These are phyloP conservation scores for Sporothrix globosa DNA, from an alignment of 2,329 filamentous ascomycete genomes.

Conservation along the genomic window DNA sequence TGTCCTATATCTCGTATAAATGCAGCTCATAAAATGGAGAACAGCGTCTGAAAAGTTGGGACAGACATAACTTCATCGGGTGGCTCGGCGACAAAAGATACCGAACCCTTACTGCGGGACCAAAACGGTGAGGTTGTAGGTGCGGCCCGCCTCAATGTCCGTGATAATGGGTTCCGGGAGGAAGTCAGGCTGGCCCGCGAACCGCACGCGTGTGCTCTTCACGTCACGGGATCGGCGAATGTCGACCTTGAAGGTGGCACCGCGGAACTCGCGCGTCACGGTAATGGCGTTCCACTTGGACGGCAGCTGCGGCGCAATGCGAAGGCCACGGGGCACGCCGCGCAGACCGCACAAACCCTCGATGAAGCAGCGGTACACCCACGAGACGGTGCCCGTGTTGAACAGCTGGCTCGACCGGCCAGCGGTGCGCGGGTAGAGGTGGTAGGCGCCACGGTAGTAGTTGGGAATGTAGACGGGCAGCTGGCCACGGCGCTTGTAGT, in stretches of 20 bases:
- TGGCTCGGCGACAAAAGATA: neutral
- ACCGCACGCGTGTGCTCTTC: constrained; percentile 48
- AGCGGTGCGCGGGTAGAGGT: constrained; percentile 54
- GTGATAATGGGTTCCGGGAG: constrained; percentile 49
- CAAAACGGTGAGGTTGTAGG: constrained; percentile 50
- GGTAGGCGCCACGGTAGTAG: constrained; percentile 59
- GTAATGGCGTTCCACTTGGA: constrained; percentile 53
- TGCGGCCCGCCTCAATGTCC: constrained; percentile 48
- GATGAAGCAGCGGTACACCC: constrained; percentile 59
- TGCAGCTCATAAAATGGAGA: neutral
- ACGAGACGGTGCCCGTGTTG: constrained; percentile 61
- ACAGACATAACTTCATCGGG: neutral
- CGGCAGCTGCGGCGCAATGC: constrained; percentile 56
- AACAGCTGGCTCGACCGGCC: constrained; percentile 61
- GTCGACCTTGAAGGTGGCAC: constrained; percentile 53
- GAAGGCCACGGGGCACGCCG: constrained; percentile 53
- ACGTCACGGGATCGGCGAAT: constrained; percentile 49
- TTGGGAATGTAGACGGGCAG: constrained; percentile 62
- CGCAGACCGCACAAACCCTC: constrained; percentile 59
- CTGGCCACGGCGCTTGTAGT: constrained; percentile 58
- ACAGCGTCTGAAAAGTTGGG: neutral
- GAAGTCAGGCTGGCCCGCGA: constrained; percentile 46
- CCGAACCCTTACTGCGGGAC: constrained; percentile 29
- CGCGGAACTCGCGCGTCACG: constrained; percentile 54
- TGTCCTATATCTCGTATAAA: neutral